Conservation (phyloP, 192 early-diverging fungal species). For the Mortierella hygrophila region DNA sequence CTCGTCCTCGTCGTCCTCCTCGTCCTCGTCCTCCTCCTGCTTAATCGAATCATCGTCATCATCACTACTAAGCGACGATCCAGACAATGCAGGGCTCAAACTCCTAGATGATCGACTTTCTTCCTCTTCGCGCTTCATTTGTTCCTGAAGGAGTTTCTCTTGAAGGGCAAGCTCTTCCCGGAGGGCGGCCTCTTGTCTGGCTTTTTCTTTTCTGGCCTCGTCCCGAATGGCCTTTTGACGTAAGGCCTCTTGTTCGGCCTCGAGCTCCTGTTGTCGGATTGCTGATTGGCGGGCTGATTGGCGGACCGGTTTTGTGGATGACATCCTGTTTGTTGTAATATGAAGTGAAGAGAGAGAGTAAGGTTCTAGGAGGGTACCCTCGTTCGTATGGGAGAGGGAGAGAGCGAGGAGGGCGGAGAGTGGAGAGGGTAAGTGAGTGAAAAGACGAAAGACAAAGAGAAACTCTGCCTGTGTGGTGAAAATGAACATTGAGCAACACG, state of each 20-base stretch:
- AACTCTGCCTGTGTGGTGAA: background rate
- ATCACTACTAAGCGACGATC: constrained; percentile 27
- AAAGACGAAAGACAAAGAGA: too few species aligned
- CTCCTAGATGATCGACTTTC: constrained; percentile 21
- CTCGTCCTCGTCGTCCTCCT: background rate
- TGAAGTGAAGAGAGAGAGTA: too few species aligned
- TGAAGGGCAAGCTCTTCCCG: background rate
- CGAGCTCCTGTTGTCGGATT: constrained; percentile 27
- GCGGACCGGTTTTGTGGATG: constrained; percentile 30
- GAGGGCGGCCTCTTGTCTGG: background rate
- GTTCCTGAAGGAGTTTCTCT: background rate
- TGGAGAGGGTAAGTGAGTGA: background rate
- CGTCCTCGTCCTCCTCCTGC: constrained; percentile 1
- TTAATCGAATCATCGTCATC: background rate
- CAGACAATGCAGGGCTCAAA: constrained; percentile 32
- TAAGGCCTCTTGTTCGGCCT: constrained; percentile 6
- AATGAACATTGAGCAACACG: background rate
- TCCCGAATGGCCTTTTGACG: background rate
- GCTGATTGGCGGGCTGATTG: constrained; percentile 45
- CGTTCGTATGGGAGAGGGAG: too few species aligned
- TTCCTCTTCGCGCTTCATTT: background rate
- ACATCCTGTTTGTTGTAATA: constrained; percentile 11
- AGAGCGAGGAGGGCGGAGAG: background rate
- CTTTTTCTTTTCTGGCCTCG: background rate
- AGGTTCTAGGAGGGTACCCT: too few species aligned